A percentile compares a stretch with the other conserved stretches of the same genome.
Conservation (phyloP, 345 rosid genomes). For the Linum trigynum region DNA sequence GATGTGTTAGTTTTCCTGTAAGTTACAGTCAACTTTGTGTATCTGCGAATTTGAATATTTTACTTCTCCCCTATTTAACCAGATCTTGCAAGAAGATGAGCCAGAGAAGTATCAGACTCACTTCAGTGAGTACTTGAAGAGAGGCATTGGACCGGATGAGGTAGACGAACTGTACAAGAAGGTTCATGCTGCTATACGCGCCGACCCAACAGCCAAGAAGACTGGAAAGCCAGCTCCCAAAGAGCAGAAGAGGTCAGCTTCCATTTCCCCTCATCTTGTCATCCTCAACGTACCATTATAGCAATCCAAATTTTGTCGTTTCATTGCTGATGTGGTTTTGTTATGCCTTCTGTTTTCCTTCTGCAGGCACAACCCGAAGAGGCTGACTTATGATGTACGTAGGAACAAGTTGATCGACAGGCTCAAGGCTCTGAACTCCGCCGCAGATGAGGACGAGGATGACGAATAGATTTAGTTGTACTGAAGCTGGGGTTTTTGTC, state of each 20-base stretch:
- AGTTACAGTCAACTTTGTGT: background rate
- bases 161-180: slow-evolving; percentile 58
- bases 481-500: background rate
- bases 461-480: slow-evolving; percentile 14
- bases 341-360: background rate
- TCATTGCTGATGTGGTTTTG: background rate
- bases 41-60: too few relatives aligned
- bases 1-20: background rate
- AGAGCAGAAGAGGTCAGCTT: slow-evolving; percentile 53
- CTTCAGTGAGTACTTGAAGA: slow-evolving; percentile 50
- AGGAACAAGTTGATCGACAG: slow-evolving; percentile 68
- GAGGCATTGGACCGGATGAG: slow-evolving; percentile 41
- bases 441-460: slow-evolving; percentile 25
- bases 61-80: background rate
- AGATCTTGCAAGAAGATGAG: slow-evolving; percentile 56
- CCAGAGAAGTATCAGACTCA: slow-evolving; percentile 66
- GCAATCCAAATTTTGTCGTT: too few relatives aligned
- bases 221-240: slow-evolving; percentile 38
- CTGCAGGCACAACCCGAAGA: slow-evolving; percentile 70
- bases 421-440: slow-evolving; percentile 46
- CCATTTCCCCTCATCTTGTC: background rate
- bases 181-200: slow-evolving; percentile 67
- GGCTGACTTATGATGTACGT: slow-evolving; percentile 70
- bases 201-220: slow-evolving; percentile 46
- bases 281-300: background rate